Percentiles rank a stretch among this genome's conserved stretches.
Evolutionary conservation across 2,329 filamentous ascomycete genomes (phyloP).

Genomic region (Colletotrichum melonis): DNA sequence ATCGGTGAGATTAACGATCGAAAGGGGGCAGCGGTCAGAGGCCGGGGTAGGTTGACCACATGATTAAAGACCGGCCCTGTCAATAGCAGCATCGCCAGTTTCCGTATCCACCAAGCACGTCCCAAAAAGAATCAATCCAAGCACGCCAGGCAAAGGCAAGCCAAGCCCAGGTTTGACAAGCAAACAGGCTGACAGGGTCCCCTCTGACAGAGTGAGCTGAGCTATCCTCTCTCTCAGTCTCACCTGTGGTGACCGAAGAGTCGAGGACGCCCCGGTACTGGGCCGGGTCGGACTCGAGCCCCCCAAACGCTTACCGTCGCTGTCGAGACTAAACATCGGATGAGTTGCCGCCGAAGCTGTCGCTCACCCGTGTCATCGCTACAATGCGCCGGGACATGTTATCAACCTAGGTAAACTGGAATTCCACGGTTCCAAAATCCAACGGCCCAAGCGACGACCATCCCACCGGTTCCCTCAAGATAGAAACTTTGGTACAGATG

Average conservation of each 20-base stretch:
- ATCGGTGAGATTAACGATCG: conserved; percentile 33
- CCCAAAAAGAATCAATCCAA: background rate
- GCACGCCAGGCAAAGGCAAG: background rate
- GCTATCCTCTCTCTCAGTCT: background rate
- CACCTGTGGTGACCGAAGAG: background rate
- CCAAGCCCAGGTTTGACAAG: background rate
- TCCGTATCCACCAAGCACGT: conserved; percentile 9
- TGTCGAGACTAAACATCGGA: conserved; percentile 8
- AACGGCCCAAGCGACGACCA: background rate
- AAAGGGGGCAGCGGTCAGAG: conserved; percentile 16
- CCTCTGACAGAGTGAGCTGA: background rate
- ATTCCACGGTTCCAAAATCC: background rate
- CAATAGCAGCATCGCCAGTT: conserved; percentile 2
- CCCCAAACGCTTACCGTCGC: background rate
- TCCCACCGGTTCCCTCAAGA: background rate
- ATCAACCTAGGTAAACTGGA: background rate
- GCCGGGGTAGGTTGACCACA: conserved; percentile 26
- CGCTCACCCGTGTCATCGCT: conserved; percentile 7
- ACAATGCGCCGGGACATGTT: background rate
- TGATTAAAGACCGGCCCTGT: conserved; percentile 27
- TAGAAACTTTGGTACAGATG: background rate
- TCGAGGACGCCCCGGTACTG: background rate
- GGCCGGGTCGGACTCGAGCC: background rate
- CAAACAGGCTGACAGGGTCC: background rate
- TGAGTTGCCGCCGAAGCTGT: background rate